Evolutionary conservation across 495 filamentous ascomycete species (phyloP), one percentile per base, ranked within the genome.

Genomic region (Tuber borchii): DNA sequence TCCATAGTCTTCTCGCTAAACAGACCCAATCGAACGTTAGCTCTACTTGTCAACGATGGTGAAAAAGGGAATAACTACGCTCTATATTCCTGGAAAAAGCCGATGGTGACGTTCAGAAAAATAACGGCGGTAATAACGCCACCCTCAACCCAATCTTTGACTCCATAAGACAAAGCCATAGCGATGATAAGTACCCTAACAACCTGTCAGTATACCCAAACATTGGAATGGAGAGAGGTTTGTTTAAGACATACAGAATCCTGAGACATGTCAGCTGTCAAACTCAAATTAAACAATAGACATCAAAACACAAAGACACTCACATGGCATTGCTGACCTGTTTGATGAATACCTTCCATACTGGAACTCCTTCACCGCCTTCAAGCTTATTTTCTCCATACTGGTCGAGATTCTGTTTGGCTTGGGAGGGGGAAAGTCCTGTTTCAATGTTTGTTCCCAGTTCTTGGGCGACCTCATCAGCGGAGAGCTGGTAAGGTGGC

Each of bases 81-180:
- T 73, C 89, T 87, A 81, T 91, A 95, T 81, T 97, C 93, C 82
- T 96, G 93, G 70, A 87, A 88, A 85, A 95, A 96, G 22, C 90
- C 90, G 77, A 90, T 89, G n/a, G 89, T 85, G 44, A 94, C 90
- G 78, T 97, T 97, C 77, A 97, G 85, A 10, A 91, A 80, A 72
- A 97, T 94, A 83, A 97, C 93, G 42, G 89, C 91, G 8, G 91
- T 89, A 31, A 96, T 88, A 34, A 96, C 93, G 56, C 91, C 91
- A 34, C 92, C 93, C 85, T 97, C 93, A 73, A 97, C 90, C 79
- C 90, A 95, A 78, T 94, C 92, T 44, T 86, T 83, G 56, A 96
- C 91, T 72, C 88, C 92, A 81, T 93, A 96, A 79, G 91, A 93
- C 51, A 97, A 85, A 46, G 87, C 90, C 92, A 95, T 95, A 76